phyloP scores from a whole-genome alignment of 2,329 filamentous ascomycete species.

The Aspergillus sp. region DNA sequence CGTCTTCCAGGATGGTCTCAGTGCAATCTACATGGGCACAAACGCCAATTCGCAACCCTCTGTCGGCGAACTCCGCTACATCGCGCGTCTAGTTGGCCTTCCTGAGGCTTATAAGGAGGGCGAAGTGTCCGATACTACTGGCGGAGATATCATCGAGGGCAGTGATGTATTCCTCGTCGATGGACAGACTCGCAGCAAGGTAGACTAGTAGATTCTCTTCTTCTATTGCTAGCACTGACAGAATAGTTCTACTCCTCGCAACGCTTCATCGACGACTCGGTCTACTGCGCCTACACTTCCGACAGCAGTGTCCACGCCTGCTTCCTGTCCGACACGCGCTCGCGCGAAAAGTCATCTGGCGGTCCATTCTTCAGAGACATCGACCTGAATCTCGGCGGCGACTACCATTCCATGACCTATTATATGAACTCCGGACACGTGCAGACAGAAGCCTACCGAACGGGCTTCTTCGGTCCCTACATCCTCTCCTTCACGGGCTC shows the following conservation, averaged over 20 bases:
- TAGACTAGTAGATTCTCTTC: background rate
- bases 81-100: background rate
- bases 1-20: background rate
- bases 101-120: constrained; percentile 2
- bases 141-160: background rate
- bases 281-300: background rate
- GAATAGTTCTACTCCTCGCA: constrained; percentile 6
- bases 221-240: background rate
- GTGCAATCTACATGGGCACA: constrained; percentile 7
- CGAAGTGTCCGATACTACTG: background rate
- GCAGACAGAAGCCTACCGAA: constrained; percentile 2
- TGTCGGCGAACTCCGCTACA: constrained; percentile 7
- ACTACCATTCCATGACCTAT: constrained; percentile 3
- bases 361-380: constrained; percentile 8
- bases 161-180: constrained; percentile 5
- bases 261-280: constrained; percentile 6
- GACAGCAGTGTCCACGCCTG: constrained; percentile 1
- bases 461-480: constrained; percentile 6
- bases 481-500: background rate
- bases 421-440: constrained; percentile 11
- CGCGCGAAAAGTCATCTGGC: constrained; percentile 7
- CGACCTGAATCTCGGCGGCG: background rate
- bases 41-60: background rate
- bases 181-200: constrained; percentile 1
- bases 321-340: constrained; percentile 1